These are phyloP conservation scores for Yamadazyma triangularis DNA, from an alignment of 1,139 yeast genomes.

Conservation along the genomic window DNA sequence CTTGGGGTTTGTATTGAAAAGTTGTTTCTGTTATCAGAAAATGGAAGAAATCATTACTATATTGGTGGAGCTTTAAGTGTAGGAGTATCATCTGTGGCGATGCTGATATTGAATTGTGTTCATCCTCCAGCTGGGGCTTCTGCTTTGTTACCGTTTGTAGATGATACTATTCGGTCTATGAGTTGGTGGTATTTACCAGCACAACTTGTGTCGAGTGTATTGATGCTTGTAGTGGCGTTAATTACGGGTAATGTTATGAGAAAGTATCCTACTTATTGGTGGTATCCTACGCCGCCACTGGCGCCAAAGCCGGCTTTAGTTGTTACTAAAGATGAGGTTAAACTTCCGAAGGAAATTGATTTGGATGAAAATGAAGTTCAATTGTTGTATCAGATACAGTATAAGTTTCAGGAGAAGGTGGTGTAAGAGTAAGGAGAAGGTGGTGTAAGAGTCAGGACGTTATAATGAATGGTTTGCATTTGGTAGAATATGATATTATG, in stretches of 20 bases:
- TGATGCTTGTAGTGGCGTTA: constrained; percentile 51
- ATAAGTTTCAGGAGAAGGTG: too few species aligned
- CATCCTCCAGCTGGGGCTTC: constrained; percentile 80
- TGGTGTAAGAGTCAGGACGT: too few species aligned
- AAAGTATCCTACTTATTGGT: constrained; percentile 60
- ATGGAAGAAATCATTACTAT: constrained; percentile 48
- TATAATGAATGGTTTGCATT: too few species aligned
- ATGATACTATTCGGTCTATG: constrained; percentile 41
- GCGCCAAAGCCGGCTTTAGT: constrained; percentile 7
- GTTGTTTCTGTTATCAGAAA: constrained; percentile 40
- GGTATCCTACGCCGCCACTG: constrained; percentile 36
- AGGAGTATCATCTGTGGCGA: constrained; percentile 49
- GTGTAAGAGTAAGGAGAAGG: too few species aligned
- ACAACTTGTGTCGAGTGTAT: constrained; percentile 47
- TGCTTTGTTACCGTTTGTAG: constrained; percentile 56
- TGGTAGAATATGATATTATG: too few species aligned
- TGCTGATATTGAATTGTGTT: constrained; percentile 55
- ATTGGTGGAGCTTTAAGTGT: constrained; percentile 60
- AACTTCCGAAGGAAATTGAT: too few species aligned
- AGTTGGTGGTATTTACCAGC: constrained; percentile 70
- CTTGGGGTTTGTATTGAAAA: constrained; percentile 56
- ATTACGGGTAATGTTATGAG: constrained; percentile 54
- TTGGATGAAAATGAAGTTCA: too few species aligned
- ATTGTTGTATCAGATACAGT: too few species aligned
- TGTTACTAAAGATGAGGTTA: too few species aligned